Conservation (phyloP, 1,284 basidiomycete species). For the Heterobasidion parviporum region DNA sequence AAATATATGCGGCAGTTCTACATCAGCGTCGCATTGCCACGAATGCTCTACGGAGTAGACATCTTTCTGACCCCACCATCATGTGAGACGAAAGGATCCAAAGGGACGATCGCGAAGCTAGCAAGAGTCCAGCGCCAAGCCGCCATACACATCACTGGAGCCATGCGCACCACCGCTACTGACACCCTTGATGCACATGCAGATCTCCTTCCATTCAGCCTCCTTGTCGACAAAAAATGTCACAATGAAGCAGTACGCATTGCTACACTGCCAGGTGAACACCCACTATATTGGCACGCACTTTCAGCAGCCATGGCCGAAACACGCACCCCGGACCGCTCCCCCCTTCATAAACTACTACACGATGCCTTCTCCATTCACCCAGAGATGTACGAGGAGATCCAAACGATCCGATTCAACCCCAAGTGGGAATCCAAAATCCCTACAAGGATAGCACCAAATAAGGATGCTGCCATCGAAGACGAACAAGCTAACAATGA, state of each 20-base stretch:
- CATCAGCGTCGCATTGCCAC: not conserved
- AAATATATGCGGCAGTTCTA: not conserved
- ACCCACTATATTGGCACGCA: not conserved
- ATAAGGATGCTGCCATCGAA: not conserved
- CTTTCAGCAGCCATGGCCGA: not conserved
- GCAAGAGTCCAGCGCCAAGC: not conserved
- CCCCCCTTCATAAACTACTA: not conserved
- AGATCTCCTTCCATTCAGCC: not conserved
- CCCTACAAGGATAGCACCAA: not conserved
- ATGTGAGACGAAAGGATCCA: not conserved
- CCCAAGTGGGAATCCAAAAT: not conserved
- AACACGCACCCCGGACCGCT: not conserved
- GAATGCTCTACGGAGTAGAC: not conserved
- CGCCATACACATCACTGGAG: not conserved
- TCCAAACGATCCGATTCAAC: not conserved
- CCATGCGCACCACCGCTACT: not conserved
- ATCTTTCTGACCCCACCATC: not conserved
- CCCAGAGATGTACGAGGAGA: not conserved
- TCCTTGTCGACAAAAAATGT: not conserved
- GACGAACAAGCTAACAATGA: not conserved
- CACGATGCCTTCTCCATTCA: not conserved
- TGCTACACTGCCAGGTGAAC: not conserved
- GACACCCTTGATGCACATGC: not conserved
- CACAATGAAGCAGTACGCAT: not conserved
- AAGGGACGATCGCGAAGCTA: not conserved